Percentiles rank a stretch among this genome's conserved stretches.
phyloP scores from a whole-genome alignment of 1,139 yeast genomes.

The Groenewaldozyma sp. region DNA sequence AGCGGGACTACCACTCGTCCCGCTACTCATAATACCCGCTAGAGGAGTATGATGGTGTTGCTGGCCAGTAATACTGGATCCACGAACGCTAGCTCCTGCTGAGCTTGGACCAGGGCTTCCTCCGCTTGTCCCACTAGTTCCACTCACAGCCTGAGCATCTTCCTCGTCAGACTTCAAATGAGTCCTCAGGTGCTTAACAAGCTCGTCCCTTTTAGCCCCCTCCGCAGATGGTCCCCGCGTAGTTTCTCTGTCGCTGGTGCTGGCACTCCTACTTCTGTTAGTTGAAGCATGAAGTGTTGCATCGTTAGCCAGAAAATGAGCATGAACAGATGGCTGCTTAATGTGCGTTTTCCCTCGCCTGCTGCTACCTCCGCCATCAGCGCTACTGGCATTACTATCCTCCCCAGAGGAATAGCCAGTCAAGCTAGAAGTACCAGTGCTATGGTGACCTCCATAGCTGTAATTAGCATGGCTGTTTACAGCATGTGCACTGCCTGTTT shows the following conservation, averaged over 20 bases:
- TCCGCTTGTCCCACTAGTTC: not conserved
- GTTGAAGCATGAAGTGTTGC: slow-evolving; percentile 46
- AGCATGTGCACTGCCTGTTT: too few relatives aligned
- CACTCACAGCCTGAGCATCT: slow-evolving; percentile 1
- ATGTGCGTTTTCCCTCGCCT: slow-evolving; percentile 34
- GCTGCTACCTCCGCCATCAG: not conserved
- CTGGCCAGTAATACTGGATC: too few relatives aligned
- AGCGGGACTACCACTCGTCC: not conserved
- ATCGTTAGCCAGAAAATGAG: slow-evolving; percentile 73
- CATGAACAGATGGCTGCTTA: slow-evolving; percentile 59
- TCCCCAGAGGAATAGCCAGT: slow-evolving; percentile 1
- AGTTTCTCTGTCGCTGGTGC: not conserved
- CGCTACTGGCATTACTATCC: not conserved
- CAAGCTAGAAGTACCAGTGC: not conserved
- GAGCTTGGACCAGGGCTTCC: not conserved
- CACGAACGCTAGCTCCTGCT: not conserved
- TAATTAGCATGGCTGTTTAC: too few relatives aligned
- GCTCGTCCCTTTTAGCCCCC: not conserved
- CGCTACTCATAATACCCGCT: too few relatives aligned
- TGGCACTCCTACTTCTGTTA: slow-evolving; percentile 26
- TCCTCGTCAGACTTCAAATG: not conserved
- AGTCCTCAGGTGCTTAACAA: slow-evolving; percentile 6
- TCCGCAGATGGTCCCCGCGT: too few relatives aligned
- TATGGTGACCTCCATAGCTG: too few relatives aligned
- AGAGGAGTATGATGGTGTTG: too few relatives aligned